phyloP scores from a whole-genome alignment of 2,329 filamentous ascomycete species.

The Exophiala sideris region DNA sequence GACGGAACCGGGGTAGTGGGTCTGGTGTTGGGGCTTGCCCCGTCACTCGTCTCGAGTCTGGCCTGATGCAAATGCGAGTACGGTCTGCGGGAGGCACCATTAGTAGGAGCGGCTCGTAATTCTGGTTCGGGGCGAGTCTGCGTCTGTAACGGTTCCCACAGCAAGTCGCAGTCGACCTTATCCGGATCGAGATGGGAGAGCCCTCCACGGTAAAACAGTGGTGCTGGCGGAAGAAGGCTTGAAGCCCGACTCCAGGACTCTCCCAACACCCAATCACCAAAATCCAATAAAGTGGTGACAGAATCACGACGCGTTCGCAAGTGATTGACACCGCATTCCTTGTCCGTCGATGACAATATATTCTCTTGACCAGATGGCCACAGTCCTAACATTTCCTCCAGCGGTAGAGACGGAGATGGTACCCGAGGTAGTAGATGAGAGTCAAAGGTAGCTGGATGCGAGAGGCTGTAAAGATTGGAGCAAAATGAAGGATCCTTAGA shows the following conservation, averaged over 20 bases:
- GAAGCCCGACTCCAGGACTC: constrained; percentile 2
- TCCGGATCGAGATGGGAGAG: not conserved
- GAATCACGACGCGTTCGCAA: constrained; percentile 1
- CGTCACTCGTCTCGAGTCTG: not conserved
- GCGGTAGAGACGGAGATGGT: constrained; percentile 14
- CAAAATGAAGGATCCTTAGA: not conserved
- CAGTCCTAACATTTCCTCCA: constrained; percentile 16
- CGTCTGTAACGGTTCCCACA: not conserved
- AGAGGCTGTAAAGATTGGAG: not conserved
- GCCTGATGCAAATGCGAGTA: constrained; percentile 3
- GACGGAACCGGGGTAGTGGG: constrained; percentile 20
- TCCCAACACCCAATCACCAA: constrained; percentile 7
- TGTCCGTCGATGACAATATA: not conserved
- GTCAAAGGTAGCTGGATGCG: constrained; percentile 2
- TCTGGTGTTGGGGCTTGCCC: constrained; percentile 1
- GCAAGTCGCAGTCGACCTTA: constrained; percentile 15
- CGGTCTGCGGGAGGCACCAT: not conserved
- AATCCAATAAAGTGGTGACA: constrained; percentile 2
- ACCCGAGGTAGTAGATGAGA: constrained; percentile 13
- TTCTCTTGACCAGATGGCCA: constrained; percentile 2
- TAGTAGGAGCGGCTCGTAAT: not conserved
- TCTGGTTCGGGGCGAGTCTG: not conserved
- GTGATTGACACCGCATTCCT: not conserved
- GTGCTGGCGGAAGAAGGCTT: constrained; percentile 16
- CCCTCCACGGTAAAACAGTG: not conserved